A percentile compares a stretch with the other conserved stretches of the same genome.
Conservation (phyloP, 2,329 filamentous ascomycete species). For the Botrytis paeoniae region DNA sequence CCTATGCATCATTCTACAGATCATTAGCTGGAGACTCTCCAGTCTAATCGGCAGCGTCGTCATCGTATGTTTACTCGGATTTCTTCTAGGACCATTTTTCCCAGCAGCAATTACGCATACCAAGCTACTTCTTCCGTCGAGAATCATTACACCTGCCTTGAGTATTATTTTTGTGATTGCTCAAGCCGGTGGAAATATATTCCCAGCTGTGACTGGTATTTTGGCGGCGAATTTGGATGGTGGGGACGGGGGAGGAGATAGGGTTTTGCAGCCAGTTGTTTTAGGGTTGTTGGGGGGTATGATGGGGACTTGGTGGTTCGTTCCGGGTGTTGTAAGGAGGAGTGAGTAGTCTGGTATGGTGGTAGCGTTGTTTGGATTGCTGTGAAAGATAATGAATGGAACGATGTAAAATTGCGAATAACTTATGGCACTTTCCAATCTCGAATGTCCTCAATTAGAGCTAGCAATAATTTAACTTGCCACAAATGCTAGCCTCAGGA, state of each 20-base stretch:
- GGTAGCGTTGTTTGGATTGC: background rate
- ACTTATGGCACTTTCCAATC: background rate
- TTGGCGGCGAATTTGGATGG: background rate
- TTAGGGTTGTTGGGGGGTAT: background rate
- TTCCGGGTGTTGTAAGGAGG: background rate
- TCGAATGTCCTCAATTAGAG: background rate
- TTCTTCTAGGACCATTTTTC: background rate
- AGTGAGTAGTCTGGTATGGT: background rate
- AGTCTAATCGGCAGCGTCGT: constrained; percentile 47
- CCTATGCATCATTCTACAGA: constrained; percentile 51
- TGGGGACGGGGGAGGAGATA: background rate
- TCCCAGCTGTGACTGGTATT: background rate
- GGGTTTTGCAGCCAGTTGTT: background rate
- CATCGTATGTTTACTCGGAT: background rate
- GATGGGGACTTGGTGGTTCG: background rate
- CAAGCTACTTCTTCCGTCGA: background rate
- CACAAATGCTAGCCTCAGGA: too few species aligned
- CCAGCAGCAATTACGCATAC: background rate
- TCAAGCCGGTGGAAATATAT: background rate
- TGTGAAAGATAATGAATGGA: background rate
- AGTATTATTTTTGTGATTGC: background rate
- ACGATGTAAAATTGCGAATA: background rate
- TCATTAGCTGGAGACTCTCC: constrained; percentile 58
- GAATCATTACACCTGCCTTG: background rate
- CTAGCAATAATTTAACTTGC: background rate